Evolutionary conservation across 768 basidiomycete species (phyloP).

Genomic region (Lactarius sp.): DNA sequence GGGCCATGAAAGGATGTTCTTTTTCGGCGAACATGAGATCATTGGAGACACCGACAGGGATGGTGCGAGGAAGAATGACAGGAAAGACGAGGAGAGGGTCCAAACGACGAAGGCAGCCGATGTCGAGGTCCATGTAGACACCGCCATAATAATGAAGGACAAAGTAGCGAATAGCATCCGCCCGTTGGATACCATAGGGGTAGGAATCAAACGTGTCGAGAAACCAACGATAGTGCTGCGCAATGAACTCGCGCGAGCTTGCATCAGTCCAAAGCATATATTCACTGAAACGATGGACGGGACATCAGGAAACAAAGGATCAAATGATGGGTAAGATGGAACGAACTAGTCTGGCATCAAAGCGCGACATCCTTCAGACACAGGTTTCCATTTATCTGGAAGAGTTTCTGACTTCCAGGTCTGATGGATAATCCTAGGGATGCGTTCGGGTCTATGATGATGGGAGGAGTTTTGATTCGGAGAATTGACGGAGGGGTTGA

Average conservation of each 20-base stretch:
- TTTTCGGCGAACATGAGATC: conserved; percentile 93
- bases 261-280: conserved; percentile 98
- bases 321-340: conserved; percentile 3
- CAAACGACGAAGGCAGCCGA: conserved; percentile 83
- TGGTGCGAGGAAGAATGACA: conserved; percentile 90
- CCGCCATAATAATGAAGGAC: conserved; percentile 94
- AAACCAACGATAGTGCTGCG: conserved; percentile 85
- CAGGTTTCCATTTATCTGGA: conserved; percentile 71
- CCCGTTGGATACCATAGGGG: conserved; percentile 87
- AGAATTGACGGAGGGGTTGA: conserved; percentile 51
- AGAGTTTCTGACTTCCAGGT: conserved; percentile 94
- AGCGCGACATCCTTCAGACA: conserved; percentile 80
- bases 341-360: conserved; percentile 97
- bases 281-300: conserved; percentile 49
- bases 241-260: conserved; percentile 84
- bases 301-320: conserved; percentile 10
- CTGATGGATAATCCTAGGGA: conserved; percentile 94
- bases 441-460: conserved; percentile 60
- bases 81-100: conserved; percentile 84
- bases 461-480: conserved; percentile 61
- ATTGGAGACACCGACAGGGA: conserved; percentile 96
- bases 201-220: conserved; percentile 91
- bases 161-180: conserved; percentile 97
- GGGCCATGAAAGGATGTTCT: conserved; percentile 82
- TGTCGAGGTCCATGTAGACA: conserved; percentile 93